Evolutionary conservation across 768 basidiomycete species (phyloP).

Genomic region (Calocera viscosa): DNA sequence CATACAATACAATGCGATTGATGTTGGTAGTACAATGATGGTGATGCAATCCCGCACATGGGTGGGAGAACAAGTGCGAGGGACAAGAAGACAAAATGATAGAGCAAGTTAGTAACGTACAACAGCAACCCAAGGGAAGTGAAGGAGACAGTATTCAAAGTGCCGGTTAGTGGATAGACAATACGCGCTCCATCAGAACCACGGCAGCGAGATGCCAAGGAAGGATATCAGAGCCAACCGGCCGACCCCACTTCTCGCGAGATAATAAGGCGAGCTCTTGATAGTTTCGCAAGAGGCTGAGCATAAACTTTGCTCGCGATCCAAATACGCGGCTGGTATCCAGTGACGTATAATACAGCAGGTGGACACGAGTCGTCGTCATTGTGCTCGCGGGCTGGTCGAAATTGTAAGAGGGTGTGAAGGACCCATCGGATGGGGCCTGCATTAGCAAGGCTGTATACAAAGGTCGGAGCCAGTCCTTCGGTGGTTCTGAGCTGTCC

Average conservation of each 20-base stretch:
- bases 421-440: conserved; percentile 37
- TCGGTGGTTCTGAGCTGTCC: conserved; percentile 28
- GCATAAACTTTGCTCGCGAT: conserved; percentile 27
- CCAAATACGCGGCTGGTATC: conserved; percentile 29
- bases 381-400: not conserved
- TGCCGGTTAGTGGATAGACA: conserved; percentile 3
- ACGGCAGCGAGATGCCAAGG: conserved; percentile 62
- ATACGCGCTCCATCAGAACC: conserved; percentile 15
- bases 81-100: not conserved
- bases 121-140: not conserved
- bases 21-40: conserved; percentile 1
- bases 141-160: conserved; percentile 11
- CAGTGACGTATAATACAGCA: conserved; percentile 40
- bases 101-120: not conserved
- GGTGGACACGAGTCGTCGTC: conserved; percentile 39
- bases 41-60: not conserved
- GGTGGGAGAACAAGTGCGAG: not conserved
- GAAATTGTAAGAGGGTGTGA: conserved; percentile 32
- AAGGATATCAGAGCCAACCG: conserved; percentile 28
- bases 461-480: conserved; percentile 39
- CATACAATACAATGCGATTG: conserved; percentile 8
- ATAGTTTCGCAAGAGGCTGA: conserved; percentile 56
- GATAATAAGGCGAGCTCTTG: conserved; percentile 58
- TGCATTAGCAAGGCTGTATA: conserved; percentile 48
- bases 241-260: conserved; percentile 32